Percentiles rank a stretch among this genome's conserved stretches.
Evolutionary conservation across 1,139 yeast genomes (phyloP).

Genomic region (Lodderomyces theae): DNA sequence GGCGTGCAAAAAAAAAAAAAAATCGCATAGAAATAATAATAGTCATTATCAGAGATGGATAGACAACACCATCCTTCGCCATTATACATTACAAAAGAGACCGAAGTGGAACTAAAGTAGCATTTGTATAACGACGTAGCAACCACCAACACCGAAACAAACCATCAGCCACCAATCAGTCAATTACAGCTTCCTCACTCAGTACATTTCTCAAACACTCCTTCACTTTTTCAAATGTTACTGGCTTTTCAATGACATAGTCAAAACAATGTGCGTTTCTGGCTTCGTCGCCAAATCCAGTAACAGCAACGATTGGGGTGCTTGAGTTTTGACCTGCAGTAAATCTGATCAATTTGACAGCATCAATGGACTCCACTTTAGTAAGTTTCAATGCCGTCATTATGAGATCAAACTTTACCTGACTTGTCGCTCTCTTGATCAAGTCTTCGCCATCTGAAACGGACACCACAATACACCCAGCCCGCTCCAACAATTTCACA

Average conservation of each 20-base stretch:
- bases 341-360: slow-evolving; percentile 71
- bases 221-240: slow-evolving; percentile 34
- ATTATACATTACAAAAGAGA: too few species aligned
- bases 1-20: too few species aligned
- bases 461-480: slow-evolving; percentile 81
- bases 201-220: slow-evolving; percentile 15
- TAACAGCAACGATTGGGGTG: slow-evolving; percentile 77
- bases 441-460: slow-evolving; percentile 81
- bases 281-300: slow-evolving; percentile 74
- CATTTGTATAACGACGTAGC: too few species aligned
- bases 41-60: too few species aligned
- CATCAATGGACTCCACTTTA: slow-evolving; percentile 68
- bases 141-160: too few species aligned
- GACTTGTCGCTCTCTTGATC: slow-evolving; percentile 77
- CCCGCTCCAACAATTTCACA: slow-evolving; percentile 58
- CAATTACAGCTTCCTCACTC: neutral
- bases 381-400: slow-evolving; percentile 72
- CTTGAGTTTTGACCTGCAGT: slow-evolving; percentile 73
- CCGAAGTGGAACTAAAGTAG: too few species aligned
- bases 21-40: too few species aligned
- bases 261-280: slow-evolving; percentile 56
- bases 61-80: neutral
- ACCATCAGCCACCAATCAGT: neutral
- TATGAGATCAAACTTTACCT: slow-evolving; percentile 79
- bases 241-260: slow-evolving; percentile 75